These are phyloP conservation scores for Neurospora sp. DNA, from an alignment of 495 filamentous ascomycete genomes.

Conservation along the genomic window DNA sequence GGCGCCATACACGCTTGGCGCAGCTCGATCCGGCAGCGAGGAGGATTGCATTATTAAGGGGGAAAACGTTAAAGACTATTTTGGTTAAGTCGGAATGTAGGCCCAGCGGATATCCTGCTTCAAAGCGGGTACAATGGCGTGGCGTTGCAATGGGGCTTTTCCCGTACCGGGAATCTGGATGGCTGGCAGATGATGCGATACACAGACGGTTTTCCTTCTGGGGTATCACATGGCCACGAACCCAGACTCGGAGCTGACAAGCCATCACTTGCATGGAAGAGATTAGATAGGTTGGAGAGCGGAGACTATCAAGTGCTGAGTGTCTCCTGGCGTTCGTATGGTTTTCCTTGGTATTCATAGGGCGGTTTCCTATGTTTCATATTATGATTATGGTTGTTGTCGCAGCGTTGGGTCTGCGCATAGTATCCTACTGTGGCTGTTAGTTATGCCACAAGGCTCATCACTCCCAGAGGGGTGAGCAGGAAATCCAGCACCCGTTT, in stretches of 20 bases:
- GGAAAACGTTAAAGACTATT: not conserved
- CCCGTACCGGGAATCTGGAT: not conserved
- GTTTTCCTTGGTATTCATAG: not conserved
- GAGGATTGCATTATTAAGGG: not conserved
- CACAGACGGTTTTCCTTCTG: not conserved
- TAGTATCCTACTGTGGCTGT: too few species aligned
- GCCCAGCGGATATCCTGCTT: not conserved
- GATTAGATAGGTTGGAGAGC: not conserved
- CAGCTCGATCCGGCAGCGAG: not conserved
- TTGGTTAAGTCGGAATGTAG: not conserved
- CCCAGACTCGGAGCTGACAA: not conserved
- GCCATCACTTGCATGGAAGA: not conserved
- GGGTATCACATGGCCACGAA: not conserved
- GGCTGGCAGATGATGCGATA: not conserved
- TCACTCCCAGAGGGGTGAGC: not conserved
- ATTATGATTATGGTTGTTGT: not conserved
- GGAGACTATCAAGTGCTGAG: constrained; percentile 45
- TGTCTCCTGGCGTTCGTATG: constrained; percentile 31
- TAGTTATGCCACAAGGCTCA: not conserved
- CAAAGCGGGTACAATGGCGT: not conserved
- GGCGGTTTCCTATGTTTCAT: constrained; percentile 5
- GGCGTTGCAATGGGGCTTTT: not conserved
- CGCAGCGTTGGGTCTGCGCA: not conserved
- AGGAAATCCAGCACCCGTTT: not conserved
- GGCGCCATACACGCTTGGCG: not conserved